Conservation (phyloP, 2,329 filamentous ascomycete genomes). For the Aspergillus flavus region DNA sequence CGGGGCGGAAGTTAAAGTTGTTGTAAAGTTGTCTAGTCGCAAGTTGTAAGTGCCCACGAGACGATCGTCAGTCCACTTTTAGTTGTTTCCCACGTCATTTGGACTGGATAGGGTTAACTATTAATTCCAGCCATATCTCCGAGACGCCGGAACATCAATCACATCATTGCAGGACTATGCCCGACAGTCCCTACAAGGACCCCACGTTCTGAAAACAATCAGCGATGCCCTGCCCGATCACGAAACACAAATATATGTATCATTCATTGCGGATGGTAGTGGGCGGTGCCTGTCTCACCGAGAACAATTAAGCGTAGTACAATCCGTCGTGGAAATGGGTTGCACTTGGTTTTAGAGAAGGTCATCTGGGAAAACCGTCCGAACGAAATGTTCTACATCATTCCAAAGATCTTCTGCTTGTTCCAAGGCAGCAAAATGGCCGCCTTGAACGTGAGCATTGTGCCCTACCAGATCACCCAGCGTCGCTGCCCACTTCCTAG, state of each 20-base stretch:
- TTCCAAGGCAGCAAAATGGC: conserved; percentile 1
- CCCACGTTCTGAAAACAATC: too few species aligned
- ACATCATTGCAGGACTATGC: background rate
- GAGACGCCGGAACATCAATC: background rate
- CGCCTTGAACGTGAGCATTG: background rate
- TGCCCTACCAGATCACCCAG: background rate
- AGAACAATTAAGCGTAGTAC: background rate
- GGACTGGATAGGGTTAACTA: background rate
- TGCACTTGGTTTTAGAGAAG: background rate
- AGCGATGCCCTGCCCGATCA: background rate
- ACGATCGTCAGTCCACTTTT: background rate
- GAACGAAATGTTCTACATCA: background rate
- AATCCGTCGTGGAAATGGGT: background rate
- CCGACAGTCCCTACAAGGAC: background rate
- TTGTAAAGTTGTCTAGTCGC: background rate
- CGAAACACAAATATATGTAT: background rate
- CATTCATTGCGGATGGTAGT: background rate
- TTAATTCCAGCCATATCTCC: background rate
- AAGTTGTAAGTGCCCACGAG: background rate
- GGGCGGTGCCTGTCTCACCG: background rate
- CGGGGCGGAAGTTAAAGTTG: background rate
- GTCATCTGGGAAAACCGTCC: background rate
- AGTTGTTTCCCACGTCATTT: background rate
- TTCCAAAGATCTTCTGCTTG: background rate
- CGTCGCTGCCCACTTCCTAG: conserved; percentile 1